These are phyloP conservation scores for Cornus florida DNA, from an alignment of 148 eudicot species.

Conservation along the genomic window DNA sequence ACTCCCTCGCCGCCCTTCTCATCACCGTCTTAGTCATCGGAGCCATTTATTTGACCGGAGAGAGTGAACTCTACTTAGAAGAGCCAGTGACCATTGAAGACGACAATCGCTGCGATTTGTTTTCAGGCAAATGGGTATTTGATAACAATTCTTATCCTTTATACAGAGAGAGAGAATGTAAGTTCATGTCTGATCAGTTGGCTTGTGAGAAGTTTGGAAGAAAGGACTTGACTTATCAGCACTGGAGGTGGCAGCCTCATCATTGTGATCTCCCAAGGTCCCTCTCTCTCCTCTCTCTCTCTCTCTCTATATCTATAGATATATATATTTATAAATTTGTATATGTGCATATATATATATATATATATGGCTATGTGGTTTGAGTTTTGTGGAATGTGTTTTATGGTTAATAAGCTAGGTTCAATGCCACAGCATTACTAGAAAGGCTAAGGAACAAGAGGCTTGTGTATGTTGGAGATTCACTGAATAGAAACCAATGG, in stretches of 20 bases:
- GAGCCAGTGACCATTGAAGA: background rate
- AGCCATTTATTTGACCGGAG: conserved; percentile 35
- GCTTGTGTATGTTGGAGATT: conserved; percentile 30
- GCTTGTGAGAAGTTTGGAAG: conserved; percentile 81
- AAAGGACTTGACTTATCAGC: conserved; percentile 64
- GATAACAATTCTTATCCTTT: conserved; percentile 67
- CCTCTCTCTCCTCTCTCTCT: conserved; percentile 4
- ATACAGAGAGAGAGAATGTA: conserved; percentile 63
- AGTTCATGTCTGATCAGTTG: conserved; percentile 72
- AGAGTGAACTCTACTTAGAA: conserved; percentile 15
- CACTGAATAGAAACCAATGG: conserved; percentile 29
- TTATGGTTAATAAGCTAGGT: conserved; percentile 18
- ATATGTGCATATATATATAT: background rate
- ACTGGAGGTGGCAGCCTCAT: conserved; percentile 92
- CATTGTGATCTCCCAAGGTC: conserved; percentile 84
- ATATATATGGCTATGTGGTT: background rate
- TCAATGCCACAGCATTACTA: conserved; percentile 27
- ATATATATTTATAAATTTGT: background rate
- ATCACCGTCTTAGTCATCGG: conserved; percentile 30
- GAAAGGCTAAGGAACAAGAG: conserved; percentile 26
- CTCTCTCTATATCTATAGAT: background rate
- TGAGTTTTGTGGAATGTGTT: conserved; percentile 10
- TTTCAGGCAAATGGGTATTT: conserved; percentile 81
- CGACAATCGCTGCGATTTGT: conserved; percentile 47
- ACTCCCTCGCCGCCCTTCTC: conserved; percentile 37